These are phyloP conservation scores for Dictyostelium firmibasis DNA, from an alignment of 78 protist species.

Conservation along the genomic window DNA sequence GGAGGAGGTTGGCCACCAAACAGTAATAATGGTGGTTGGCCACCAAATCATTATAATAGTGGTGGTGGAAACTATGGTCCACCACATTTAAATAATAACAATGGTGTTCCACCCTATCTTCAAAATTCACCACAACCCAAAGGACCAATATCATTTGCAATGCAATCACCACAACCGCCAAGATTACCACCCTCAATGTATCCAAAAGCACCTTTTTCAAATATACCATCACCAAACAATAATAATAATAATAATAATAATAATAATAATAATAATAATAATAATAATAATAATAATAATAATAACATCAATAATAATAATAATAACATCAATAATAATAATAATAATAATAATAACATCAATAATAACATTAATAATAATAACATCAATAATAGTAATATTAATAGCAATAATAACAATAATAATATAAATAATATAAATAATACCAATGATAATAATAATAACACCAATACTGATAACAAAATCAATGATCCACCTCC, in stretches of 20 bases:
- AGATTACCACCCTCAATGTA: constrained; percentile 27
- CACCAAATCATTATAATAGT: background rate
- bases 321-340: background rate
- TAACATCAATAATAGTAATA: background rate
- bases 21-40: background rate
- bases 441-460: too few species aligned
- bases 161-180: constrained; percentile 14
- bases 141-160: background rate
- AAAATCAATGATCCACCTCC: too few species aligned
- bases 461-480: background rate
- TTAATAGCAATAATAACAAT: background rate
- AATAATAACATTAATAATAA: background rate
- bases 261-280: background rate
- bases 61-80: background rate
- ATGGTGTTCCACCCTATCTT: background rate
- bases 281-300: background rate
- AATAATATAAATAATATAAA: too few species aligned
- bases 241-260: background rate
- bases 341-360: background rate
- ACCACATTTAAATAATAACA: background rate
- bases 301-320: background rate
- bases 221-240: background rate
- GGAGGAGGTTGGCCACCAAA: background rate
- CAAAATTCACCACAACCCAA: background rate
- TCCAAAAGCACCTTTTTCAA: constrained; percentile 3